phyloP scores from a whole-genome alignment of 2,329 filamentous ascomycete species.

The Capronia coronata region DNA sequence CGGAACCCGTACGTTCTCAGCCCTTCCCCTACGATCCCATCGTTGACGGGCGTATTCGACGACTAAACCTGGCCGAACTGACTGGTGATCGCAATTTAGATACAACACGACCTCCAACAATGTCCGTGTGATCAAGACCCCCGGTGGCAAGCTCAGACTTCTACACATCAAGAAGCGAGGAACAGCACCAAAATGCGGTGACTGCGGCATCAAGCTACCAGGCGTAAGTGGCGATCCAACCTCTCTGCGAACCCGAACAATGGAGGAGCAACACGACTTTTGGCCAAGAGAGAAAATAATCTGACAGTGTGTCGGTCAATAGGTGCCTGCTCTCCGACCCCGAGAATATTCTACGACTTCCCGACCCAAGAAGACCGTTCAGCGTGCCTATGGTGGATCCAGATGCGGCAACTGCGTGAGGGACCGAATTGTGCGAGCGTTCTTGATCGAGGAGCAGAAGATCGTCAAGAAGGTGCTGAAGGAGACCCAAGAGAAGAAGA shows the following conservation, averaged over 20 bases:
- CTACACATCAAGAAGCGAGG: conserved; percentile 99
- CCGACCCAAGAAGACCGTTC: conserved; percentile 98
- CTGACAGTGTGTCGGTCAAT: conserved; percentile 21
- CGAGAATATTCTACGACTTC: conserved; percentile 97
- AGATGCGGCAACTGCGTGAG: conserved; percentile 98
- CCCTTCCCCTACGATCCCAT: conserved; percentile 9
- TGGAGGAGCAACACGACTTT: background rate
- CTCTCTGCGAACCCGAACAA: too few relatives aligned
- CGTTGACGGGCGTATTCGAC: background rate
- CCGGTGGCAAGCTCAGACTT: conserved; percentile 89
- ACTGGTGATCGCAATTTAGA: conserved; percentile 51
- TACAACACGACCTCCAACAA: conserved; percentile 99
- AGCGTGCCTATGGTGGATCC: conserved; percentile 96
- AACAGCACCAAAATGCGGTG: conserved; percentile 96
- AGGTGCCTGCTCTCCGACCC: conserved; percentile 94
- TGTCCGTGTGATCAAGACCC: conserved; percentile 91
- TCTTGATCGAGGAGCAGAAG: conserved; percentile 99
- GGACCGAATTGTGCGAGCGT: conserved; percentile 94
- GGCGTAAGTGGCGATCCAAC: conserved; percentile 65
- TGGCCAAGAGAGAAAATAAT: background rate
- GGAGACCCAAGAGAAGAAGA: conserved; percentile 78
- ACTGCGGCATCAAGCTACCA: conserved; percentile 95
- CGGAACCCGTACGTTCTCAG: conserved; percentile 66
- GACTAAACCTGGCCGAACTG: conserved; percentile 1
- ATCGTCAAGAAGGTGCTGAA: conserved; percentile 99